phyloP scores from a whole-genome alignment of 371 early-diverging fungal genomes.

The Phascolomyces articulosus region DNA sequence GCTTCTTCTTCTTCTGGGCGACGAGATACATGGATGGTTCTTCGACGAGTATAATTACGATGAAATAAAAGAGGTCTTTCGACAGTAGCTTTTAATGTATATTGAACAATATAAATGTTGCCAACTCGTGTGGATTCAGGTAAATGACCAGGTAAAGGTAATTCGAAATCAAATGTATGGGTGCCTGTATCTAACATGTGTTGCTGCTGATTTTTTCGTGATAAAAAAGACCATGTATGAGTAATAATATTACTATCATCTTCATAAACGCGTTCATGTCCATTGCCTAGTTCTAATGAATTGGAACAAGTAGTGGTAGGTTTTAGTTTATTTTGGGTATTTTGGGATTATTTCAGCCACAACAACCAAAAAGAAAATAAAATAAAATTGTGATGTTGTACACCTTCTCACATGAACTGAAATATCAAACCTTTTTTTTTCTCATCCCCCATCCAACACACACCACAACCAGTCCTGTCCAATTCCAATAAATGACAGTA shows the following conservation, averaged over 20 bases:
- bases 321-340: too few species aligned
- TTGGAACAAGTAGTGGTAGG: too few species aligned
- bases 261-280: conserved; percentile 29
- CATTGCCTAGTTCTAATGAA: conserved; percentile 8
- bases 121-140: conserved; percentile 42
- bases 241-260: conserved; percentile 31
- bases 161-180: conserved; percentile 42
- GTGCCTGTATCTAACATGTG: conserved; percentile 26
- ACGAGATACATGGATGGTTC: conserved; percentile 28
- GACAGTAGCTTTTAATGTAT: conserved; percentile 35
- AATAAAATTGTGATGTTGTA: too few species aligned
- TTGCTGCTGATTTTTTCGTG: conserved; percentile 16
- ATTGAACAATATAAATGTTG: conserved; percentile 35
- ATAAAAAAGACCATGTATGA: conserved; percentile 36
- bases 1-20: conserved; percentile 19
- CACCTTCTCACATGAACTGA: too few species aligned
- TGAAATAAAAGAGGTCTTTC: conserved; percentile 32
- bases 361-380: conserved; percentile 20
- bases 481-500: too few species aligned
- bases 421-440: too few species aligned
- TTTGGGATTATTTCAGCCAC: too few species aligned
- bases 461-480: too few species aligned
- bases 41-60: conserved; percentile 21
- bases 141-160: conserved; percentile 37
- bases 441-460: too few species aligned